Evolutionary conservation across 805 yeast genomes (phyloP).

Genomic region (Nakazawaea ambrosiae): DNA sequence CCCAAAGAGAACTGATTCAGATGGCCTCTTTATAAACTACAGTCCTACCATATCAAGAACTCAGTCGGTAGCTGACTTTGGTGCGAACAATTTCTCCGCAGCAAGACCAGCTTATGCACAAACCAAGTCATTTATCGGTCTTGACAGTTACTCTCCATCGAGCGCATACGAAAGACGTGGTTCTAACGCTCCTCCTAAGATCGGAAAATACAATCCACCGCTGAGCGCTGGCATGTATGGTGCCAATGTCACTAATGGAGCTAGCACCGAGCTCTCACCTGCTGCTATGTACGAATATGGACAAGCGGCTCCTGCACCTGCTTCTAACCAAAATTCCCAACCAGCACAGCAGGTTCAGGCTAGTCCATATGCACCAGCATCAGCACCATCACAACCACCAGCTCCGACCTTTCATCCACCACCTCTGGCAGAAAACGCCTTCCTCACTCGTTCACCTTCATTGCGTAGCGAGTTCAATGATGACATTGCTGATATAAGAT

Average conservation of each 20-base stretch:
- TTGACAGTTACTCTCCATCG: not conserved
- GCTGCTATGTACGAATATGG: not conserved
- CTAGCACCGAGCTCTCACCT: too few relatives aligned
- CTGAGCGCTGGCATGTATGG: constrained; percentile 4
- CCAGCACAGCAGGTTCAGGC: too few relatives aligned
- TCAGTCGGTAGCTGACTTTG: constrained; percentile 32
- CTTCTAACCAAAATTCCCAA: not conserved
- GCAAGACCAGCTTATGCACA: constrained; percentile 3
- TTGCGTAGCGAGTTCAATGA: constrained; percentile 5
- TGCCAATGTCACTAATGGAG: constrained; percentile 1
- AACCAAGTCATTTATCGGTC: constrained; percentile 6
- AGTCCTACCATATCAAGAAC: constrained; percentile 64
- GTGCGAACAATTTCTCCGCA: not conserved
- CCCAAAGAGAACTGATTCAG: constrained; percentile 22
- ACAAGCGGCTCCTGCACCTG: too few relatives aligned
- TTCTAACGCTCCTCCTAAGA: not conserved
- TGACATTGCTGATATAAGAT: constrained; percentile 5
- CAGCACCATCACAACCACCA: not conserved
- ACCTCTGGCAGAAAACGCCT: too few relatives aligned
- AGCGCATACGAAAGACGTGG: not conserved
- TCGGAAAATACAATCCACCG: constrained; percentile 3
- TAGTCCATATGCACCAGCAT: not conserved
- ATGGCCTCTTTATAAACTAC: constrained; percentile 63
- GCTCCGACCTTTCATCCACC: not conserved
- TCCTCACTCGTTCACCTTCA: not conserved